Base-by-base conservation (phyloP, 257 asterid genomes). In the Euphrasia confusa region DNA sequence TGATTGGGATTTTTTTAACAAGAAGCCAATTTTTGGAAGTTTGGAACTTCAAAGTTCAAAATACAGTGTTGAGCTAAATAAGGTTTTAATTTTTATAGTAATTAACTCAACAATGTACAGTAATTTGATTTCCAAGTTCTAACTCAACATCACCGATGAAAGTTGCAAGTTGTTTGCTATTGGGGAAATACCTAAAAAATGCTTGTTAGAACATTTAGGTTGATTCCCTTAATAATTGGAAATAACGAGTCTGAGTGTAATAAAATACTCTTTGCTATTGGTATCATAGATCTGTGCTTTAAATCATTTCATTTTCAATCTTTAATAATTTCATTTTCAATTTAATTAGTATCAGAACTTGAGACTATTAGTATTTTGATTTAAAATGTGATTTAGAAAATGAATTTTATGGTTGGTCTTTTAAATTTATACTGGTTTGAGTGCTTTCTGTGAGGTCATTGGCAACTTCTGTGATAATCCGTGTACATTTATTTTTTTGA, bases 381-480 rank as follows among this genome's bases (percentile, higher is more conserved):
- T 42, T 44, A 39, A 37, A 37, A 52, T 66, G 57, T 32, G 8
- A 67, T 5, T 26, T 35, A 28, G 60, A 35, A 35, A 57, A 37
- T 49, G 27, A 24, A 42, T 47, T 11, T 9, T 67, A 12, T 52
- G 40, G 53, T 21, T 37, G 42, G 21, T 21, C 27, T 54, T 15
- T 2, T 55, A n/a, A 26, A 61, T 7, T 37, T 37, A 37, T 37
- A 37, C 6, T 37, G 24, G 24, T 21, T 21, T 21, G 24, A 21
- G 24, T 21, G 42, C 42, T 35, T 42, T 45, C 44, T 55, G 60
- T 52, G 63, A 18, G n/a, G 60, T 17, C 15, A 32, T 30, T 63
- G 55, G 48, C 54, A 5, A 7, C 35, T 49, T 39, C 54, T 71
- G 49, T 56, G 66, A 45, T 69, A 21, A n/a, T 4, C 21, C 2